Conservation (phyloP, 371 early-diverging fungal genomes). For the Mortierella sp. region DNA sequence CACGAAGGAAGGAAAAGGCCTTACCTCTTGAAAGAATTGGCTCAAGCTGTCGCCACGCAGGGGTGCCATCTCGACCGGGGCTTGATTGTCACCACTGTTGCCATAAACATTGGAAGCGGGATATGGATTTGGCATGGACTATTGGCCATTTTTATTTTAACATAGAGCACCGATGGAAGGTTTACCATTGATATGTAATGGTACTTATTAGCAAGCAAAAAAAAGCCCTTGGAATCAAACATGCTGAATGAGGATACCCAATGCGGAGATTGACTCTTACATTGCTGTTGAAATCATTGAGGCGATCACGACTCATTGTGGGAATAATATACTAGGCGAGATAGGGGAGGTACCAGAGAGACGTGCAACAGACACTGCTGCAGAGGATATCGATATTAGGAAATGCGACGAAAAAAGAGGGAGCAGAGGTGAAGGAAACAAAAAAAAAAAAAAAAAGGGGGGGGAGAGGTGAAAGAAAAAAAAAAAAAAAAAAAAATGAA, state of each 20-base stretch:
- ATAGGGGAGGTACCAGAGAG: not conserved
- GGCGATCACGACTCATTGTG: conserved; percentile 48
- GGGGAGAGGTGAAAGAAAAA: not conserved
- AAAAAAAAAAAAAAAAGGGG: not conserved
- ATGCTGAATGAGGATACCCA: not conserved
- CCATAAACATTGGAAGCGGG: conserved; percentile 7
- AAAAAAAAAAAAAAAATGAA: not conserved
- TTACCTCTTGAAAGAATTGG: conserved; percentile 51
- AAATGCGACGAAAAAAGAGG: not conserved
- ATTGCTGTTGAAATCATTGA: conserved; percentile 41
- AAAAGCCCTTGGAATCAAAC: too few species aligned
- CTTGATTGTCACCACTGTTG: conserved; percentile 6
- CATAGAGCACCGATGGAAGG: too few species aligned
- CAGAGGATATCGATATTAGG: not conserved
- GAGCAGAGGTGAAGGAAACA: not conserved
- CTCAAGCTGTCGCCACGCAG: conserved; percentile 32
- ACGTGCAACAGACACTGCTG: not conserved
- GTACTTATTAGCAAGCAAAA: too few species aligned
- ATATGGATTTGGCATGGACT: conserved; percentile 12
- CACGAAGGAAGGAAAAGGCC: not conserved
- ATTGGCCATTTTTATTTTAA: too few species aligned
- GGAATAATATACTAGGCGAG: not conserved
- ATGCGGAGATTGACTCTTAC: not conserved
- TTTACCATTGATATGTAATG: too few species aligned
- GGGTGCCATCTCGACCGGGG: conserved; percentile 41